Percentiles rank a stretch among this genome's conserved stretches.
These are phyloP conservation scores for Barbarea vulgaris DNA, from an alignment of 345 rosid genomes.

Conservation along the genomic window DNA sequence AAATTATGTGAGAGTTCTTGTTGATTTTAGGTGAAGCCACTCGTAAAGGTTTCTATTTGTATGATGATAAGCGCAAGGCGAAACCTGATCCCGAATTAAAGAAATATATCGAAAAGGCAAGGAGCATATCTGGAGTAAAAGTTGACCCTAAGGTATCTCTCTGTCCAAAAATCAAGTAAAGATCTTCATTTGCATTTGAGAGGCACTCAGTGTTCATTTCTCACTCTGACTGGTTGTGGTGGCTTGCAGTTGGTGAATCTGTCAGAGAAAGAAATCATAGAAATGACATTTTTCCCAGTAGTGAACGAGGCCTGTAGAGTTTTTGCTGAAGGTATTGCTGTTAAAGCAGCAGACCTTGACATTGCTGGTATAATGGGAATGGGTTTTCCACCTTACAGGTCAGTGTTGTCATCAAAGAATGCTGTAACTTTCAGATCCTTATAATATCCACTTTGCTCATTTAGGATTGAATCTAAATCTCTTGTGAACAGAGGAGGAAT, in stretches of 20 bases:
- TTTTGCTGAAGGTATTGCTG: constrained; percentile 88
- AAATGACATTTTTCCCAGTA: constrained; percentile 93
- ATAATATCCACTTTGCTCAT: background rate
- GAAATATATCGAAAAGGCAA: constrained; percentile 79
- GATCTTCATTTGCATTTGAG: background rate
- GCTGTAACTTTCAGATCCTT: constrained; percentile 1
- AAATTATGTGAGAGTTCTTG: constrained; percentile 22
- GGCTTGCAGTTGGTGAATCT: constrained; percentile 62
- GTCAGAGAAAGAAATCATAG: constrained; percentile 80
- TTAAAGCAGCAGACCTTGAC: constrained; percentile 94
- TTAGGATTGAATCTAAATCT: constrained; percentile 1
- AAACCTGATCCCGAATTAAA: constrained; percentile 83
- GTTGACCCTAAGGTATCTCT: constrained; percentile 74
- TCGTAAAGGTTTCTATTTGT: constrained; percentile 80
- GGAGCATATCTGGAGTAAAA: constrained; percentile 69
- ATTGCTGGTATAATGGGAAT: constrained; percentile 86
- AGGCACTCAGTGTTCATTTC: constrained; percentile 17
- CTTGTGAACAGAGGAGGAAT: constrained; percentile 77
- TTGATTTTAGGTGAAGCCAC: constrained; percentile 73
- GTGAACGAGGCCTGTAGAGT: constrained; percentile 96
- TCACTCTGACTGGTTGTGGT: constrained; percentile 15
- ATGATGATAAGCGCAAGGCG: constrained; percentile 79
- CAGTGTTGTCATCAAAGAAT: constrained; percentile 12
- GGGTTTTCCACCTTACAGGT: constrained; percentile 99
- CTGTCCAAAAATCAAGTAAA: background rate